Conservation (phyloP, 2,329 filamentous ascomycete species). For the Talaromyces sp. region DNA sequence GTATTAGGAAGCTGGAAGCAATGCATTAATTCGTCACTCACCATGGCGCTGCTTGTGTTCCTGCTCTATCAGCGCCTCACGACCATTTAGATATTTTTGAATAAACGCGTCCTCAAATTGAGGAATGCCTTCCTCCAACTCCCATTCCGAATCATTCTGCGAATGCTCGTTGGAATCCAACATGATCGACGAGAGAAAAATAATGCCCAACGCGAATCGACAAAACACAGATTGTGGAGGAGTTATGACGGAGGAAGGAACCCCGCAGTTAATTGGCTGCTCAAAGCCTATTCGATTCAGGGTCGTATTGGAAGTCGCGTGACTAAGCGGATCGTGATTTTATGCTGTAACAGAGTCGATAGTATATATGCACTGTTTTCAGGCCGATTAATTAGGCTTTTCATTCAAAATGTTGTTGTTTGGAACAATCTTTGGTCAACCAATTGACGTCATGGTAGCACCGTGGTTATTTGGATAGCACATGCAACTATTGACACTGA, state of each 20-base stretch:
- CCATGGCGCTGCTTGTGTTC: constrained; percentile 80
- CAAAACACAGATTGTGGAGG: not conserved
- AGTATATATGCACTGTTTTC: not conserved
- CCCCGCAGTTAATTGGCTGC: not conserved
- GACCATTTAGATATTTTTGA: constrained; percentile 71
- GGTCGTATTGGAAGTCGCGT: not conserved
- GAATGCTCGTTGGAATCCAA: constrained; percentile 1
- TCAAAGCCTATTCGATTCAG: not conserved
- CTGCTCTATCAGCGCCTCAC: constrained; percentile 68
- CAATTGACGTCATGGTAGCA: not conserved
- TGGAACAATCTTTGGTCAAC: not conserved
- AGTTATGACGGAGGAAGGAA: not conserved
- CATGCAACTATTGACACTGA: not conserved
- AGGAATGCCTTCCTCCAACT: constrained; percentile 39
- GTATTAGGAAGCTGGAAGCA: not conserved
- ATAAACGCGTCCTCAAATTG: constrained; percentile 65
- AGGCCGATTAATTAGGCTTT: not conserved
- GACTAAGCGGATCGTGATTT: not conserved
- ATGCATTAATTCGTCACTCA: constrained; percentile 28
- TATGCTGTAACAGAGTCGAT: not conserved
- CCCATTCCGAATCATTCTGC: constrained; percentile 22
- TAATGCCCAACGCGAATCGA: not conserved
- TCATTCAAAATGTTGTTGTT: not conserved
- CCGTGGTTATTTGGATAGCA: too few relatives aligned
- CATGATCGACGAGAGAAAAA: not conserved